These are phyloP conservation scores for Penicillium ucsense DNA, from an alignment of 495 filamentous ascomycete species.

Conservation along the genomic window DNA sequence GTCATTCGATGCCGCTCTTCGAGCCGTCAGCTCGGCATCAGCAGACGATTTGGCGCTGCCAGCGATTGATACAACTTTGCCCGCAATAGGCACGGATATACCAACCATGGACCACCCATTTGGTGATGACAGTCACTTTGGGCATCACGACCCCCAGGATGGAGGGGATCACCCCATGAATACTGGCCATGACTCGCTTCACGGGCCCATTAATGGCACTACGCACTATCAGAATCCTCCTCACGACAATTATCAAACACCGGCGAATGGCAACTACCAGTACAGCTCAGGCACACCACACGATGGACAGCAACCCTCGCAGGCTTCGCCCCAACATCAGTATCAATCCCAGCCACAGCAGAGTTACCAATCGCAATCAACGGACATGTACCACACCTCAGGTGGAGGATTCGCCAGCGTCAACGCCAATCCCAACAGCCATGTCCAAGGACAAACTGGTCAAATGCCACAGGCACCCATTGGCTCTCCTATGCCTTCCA, in stretches of 20 bases:
- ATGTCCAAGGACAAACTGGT: constrained; percentile 24
- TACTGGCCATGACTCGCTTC: constrained; percentile 29
- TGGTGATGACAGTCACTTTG: constrained; percentile 9
- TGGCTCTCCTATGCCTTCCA: constrained; percentile 30
- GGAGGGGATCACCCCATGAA: constrained; percentile 13
- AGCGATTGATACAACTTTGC: constrained; percentile 30
- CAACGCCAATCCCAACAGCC: constrained; percentile 14
- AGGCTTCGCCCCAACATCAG: constrained; percentile 17
- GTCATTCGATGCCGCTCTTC: constrained; percentile 27
- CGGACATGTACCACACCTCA: constrained; percentile 30
- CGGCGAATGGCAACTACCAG: constrained; percentile 25
- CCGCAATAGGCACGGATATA: constrained; percentile 26
- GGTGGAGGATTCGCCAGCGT: constrained; percentile 14
- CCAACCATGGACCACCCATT: constrained; percentile 23
- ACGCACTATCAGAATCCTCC: constrained; percentile 12
- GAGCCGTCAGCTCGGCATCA: constrained; percentile 15
- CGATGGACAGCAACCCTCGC: constrained; percentile 14
- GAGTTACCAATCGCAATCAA: constrained; percentile 24
- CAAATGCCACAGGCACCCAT: constrained; percentile 37
- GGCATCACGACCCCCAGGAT: constrained; percentile 9
- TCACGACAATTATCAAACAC: constrained; percentile 11
- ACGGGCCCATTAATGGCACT: constrained; percentile 14
- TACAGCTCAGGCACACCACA: constrained; percentile 17
- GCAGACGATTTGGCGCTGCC: constrained; percentile 25
- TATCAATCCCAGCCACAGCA: constrained; percentile 23